Evolutionary conservation across 1,139 yeast species (phyloP), one percentile per base, ranked within the genome.

Genomic region (Zhuliangozyma blackwelliae): DNA sequence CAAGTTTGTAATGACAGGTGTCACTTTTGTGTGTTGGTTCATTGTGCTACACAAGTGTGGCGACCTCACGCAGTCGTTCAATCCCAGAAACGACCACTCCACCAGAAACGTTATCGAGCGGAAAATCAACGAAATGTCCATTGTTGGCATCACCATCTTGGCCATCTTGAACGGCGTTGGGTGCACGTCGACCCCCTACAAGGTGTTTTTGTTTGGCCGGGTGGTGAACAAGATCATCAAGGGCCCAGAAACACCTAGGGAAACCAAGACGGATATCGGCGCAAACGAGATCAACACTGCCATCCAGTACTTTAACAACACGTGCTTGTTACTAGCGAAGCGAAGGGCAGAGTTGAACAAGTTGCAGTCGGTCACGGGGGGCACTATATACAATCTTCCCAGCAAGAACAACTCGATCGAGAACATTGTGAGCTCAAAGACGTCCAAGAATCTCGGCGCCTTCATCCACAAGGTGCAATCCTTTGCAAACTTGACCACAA

Each of bases 101-200:
- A 10, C 23, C 9, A 47, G 22, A 31, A 39, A 28, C 44, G 48
- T 27, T 46, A 54, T 60, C 35, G 76, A 65, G 48, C 62, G 48
- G 34, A 72, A 69, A 45, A 67, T 81, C 27, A 79, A 82, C 36
- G 77, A 83, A 43, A 62, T 85, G 4, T 80, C 86, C 2, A 71
- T 85, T 35, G 70, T 79, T 11, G 95, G 95, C 1, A 79, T 85
- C 21, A 77, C 87, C 1, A 63, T 81, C 28, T 80, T 84, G 72
- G 88, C 90, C 0, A 55, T 76, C 1, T 60, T 86, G 28, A 80
- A 89, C 2, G 95, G 94, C 0, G 65, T 85, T 31, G 92, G 92
- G 2, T 80, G 89, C 9, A 76, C 79, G 11, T 72, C 89, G n/a
- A 80, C 88, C 1, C 79, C 84, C 1, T 63, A 60, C 41, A 52